phyloP scores from a whole-genome alignment of 2,329 filamentous ascomycete species.

The Metarhizium sp. region DNA sequence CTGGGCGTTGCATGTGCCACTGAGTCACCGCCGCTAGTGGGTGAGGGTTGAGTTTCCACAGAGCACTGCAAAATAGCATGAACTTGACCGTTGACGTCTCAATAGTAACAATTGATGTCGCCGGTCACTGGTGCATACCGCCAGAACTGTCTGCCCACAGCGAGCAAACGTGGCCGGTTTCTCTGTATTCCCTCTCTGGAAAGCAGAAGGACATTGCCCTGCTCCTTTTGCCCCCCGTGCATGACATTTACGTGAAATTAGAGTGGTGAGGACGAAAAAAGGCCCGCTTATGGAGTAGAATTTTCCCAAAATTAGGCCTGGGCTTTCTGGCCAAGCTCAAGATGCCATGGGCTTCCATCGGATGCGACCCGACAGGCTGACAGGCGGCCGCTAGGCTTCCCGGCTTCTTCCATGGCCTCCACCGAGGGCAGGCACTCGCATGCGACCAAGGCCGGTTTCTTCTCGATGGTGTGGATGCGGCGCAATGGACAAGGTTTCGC shows the following conservation, averaged over 20 bases:
- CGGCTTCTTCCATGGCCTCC: conserved; percentile 19
- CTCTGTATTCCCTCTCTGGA: too few species aligned
- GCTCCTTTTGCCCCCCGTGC: neutral
- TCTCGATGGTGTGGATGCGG: conserved; percentile 14
- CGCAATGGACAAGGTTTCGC: neutral
- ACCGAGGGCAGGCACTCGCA: neutral
- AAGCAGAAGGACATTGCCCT: neutral
- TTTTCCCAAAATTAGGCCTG: too few species aligned
- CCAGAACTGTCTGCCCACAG: too few species aligned
- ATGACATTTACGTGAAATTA: neutral
- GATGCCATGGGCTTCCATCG: conserved; percentile 4
- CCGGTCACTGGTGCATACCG: too few species aligned
- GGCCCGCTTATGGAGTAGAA: neutral
- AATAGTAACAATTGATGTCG: too few species aligned
- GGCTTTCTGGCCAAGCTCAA: too few species aligned
- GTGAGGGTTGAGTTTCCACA: too few species aligned
- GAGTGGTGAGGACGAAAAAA: neutral
- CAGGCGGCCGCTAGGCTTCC: conserved; percentile 13
- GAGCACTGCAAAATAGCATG: too few species aligned
- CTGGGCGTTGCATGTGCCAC: too few species aligned
- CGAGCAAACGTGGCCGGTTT: too few species aligned
- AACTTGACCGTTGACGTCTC: too few species aligned
- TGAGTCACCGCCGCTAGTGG: too few species aligned
- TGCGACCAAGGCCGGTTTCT: conserved; percentile 18
- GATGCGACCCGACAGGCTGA: conserved; percentile 20